A percentile compares a stretch with the other conserved stretches of the same genome.
Evolutionary conservation across 1,284 basidiomycete species (phyloP).

Genomic region (Cutaneotrichosporon arboriforme): DNA sequence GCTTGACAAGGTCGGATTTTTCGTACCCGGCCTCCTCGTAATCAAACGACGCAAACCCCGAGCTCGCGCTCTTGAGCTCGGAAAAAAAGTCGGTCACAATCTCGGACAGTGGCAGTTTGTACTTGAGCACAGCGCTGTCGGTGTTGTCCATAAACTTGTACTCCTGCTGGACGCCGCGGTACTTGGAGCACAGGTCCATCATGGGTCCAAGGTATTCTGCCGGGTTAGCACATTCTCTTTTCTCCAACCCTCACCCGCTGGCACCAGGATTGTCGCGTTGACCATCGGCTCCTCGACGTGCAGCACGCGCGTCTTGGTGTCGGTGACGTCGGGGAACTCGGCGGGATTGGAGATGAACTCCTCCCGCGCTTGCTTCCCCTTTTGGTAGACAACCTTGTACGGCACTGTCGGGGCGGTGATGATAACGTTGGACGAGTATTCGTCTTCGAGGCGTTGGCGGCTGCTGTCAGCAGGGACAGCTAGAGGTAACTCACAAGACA

Average conservation of each 20-base stretch:
- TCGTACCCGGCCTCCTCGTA: conserved; percentile 89
- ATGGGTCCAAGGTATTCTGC: conserved; percentile 76
- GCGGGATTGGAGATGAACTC: conserved; percentile 77
- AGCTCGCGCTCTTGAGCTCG: conserved; percentile 73
- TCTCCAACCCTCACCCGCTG: conserved; percentile 45
- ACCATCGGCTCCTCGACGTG: conserved; percentile 76
- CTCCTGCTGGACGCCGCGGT: conserved; percentile 70
- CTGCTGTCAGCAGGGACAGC: conserved; percentile 10
- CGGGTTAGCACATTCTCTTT: conserved; percentile 49
- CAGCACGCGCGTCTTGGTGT: conserved; percentile 59
- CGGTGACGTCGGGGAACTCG: conserved; percentile 77
- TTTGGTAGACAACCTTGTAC: conserved; percentile 75
- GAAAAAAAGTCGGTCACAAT: conserved; percentile 93
- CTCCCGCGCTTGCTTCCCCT: conserved; percentile 54
- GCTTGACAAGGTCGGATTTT: conserved; percentile 72
- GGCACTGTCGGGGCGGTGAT: conserved; percentile 91
- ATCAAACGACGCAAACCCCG: conserved; percentile 88
- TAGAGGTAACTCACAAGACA: conserved; percentile 52
- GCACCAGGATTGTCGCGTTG: conserved; percentile 85
- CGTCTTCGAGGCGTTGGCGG: conserved; percentile 89
- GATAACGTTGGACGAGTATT: conserved; percentile 84
- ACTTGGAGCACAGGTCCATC: conserved; percentile 81
- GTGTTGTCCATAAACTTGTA: conserved; percentile 66
- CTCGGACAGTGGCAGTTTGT: conserved; percentile 72
- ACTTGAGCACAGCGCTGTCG: conserved; percentile 67